Percentiles rank a stretch among this genome's conserved stretches.
phyloP scores from a whole-genome alignment of 306 rosid genomes.

The Notholithocarpus densiflorus region DNA sequence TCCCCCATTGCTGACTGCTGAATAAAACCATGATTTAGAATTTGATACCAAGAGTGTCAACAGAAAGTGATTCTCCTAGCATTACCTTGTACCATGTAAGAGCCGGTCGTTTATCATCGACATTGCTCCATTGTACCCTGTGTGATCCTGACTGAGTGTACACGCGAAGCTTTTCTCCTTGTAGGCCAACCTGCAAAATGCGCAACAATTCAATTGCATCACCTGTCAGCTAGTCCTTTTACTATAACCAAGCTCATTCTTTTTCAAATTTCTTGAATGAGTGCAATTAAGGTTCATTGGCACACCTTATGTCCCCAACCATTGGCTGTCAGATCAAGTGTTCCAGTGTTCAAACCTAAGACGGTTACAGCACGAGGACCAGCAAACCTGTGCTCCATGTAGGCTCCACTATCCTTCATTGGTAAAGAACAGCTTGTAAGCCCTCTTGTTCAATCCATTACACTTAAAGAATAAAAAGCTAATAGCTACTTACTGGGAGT shows the following conservation, averaged over 20 bases:
- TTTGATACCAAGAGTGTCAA: neutral
- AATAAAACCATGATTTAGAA: neutral
- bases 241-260: neutral
- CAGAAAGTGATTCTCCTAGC: neutral
- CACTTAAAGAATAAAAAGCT: constrained; percentile 2
- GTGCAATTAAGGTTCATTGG: neutral
- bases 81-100: constrained; percentile 83
- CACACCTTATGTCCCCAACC: constrained; percentile 86
- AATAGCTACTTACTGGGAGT: constrained; percentile 63
- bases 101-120: constrained; percentile 21
- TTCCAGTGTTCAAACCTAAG: constrained; percentile 61
- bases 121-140: constrained; percentile 40
- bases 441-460: neutral
- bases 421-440: constrained; percentile 2
- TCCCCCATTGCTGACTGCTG: too few relatives aligned
- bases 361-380: constrained; percentile 55
- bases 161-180: constrained; percentile 41
- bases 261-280: neutral
- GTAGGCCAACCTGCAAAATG: constrained; percentile 50
- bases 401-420: constrained; percentile 87
- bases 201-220: neutral
- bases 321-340: constrained; percentile 42
- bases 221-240: neutral
- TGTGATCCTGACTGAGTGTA: constrained; percentile 51
- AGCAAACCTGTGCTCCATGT: constrained; percentile 87